phyloP scores from a whole-genome alignment of 139 green algal genomes.

The Tetratostichococcus sp. region DNA sequence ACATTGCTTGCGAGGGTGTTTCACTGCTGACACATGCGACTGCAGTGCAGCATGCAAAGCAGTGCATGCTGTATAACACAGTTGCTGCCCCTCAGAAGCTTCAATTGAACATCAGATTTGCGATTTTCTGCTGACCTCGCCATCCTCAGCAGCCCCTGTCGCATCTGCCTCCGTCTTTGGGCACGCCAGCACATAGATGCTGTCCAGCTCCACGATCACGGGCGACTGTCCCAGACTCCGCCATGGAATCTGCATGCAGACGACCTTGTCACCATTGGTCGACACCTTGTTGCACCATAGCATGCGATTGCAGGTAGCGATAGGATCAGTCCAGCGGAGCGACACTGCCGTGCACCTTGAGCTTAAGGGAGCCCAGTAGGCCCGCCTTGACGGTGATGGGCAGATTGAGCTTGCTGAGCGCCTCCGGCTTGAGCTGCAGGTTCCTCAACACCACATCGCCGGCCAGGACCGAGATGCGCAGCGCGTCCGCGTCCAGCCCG shows the following conservation, averaged over 20 bases:
- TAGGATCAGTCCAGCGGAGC: too few species aligned
- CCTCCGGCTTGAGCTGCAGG: slow-evolving; percentile 85
- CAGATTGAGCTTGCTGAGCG: slow-evolving; percentile 81
- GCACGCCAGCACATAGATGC: slow-evolving; percentile 84
- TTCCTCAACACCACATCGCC: slow-evolving; percentile 91
- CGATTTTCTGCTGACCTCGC: neutral
- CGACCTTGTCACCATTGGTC: too few species aligned
- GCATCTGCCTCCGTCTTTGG: slow-evolving; percentile 41
- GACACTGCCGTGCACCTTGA: too few species aligned
- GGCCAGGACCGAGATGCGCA: slow-evolving; percentile 77
- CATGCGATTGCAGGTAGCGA: too few species aligned
- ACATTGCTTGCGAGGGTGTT: neutral
- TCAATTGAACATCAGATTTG: too few species aligned
- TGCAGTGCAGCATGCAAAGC: too few species aligned
- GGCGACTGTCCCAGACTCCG: slow-evolving; percentile 75
- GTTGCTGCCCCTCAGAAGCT: too few species aligned
- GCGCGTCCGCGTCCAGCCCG: slow-evolving; percentile 69
- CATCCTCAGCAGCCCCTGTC: neutral
- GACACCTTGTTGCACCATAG: too few species aligned
- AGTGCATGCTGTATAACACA: too few species aligned
- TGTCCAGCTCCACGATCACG: slow-evolving; percentile 89
- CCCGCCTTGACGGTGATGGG: slow-evolving; percentile 86
- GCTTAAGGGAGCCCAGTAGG: slow-evolving; percentile 78
- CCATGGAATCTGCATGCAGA: slow-evolving; percentile 84
- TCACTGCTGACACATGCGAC: too few species aligned